Evolutionary conservation across 495 filamentous ascomycete species (phyloP).

Genomic region (Hypoxylon perforatum): DNA sequence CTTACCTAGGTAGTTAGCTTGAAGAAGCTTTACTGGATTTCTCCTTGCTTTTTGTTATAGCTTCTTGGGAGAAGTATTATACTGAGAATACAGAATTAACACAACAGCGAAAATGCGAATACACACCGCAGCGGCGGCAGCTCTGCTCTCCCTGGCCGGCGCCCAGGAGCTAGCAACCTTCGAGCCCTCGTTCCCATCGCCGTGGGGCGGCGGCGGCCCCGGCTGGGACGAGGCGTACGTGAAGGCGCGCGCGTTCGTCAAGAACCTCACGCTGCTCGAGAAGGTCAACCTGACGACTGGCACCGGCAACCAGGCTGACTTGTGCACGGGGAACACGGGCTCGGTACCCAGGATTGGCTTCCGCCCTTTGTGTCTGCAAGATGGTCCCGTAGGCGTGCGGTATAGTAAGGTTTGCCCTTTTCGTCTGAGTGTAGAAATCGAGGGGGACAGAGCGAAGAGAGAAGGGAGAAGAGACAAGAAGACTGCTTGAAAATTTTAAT

Average conservation of each 20-base stretch:
- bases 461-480: neutral
- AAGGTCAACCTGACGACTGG: constrained; percentile 84
- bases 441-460: neutral
- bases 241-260: constrained; percentile 79
- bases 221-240: constrained; percentile 82
- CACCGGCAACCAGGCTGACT: constrained; percentile 75
- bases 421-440: neutral
- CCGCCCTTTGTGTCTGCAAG: constrained; percentile 59
- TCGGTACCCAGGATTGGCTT: constrained; percentile 59
- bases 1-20: neutral
- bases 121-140: neutral
- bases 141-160: constrained; percentile 18
- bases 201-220: constrained; percentile 72
- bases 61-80: too few species aligned
- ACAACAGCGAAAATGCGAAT: constrained; percentile 19
- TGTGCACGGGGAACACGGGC: constrained; percentile 81
- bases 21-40: neutral
- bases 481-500: neutral
- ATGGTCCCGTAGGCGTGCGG: constrained; percentile 61
- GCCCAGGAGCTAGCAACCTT: constrained; percentile 44
- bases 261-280: constrained; percentile 79
- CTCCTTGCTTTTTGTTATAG: too few species aligned
- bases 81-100: neutral
- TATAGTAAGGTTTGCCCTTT: constrained; percentile 45
- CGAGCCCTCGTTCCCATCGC: constrained; percentile 77